Percentiles rank a stretch among this genome's conserved stretches.
These are phyloP conservation scores for Vanderwaltozyma polyspora DNA, from an alignment of 805 yeast species.

Conservation along the genomic window DNA sequence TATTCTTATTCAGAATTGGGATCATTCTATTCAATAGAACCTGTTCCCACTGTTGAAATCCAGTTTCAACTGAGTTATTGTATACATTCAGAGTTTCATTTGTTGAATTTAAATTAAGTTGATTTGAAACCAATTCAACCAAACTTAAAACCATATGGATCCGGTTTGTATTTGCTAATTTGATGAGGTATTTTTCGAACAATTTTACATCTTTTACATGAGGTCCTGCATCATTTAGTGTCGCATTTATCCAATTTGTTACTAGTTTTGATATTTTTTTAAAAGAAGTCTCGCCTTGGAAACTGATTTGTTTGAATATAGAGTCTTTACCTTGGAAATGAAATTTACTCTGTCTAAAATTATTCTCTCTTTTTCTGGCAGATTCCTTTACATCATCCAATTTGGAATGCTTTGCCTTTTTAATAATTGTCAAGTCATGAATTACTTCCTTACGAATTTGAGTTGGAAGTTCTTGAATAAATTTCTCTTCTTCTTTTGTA, in stretches of 20 bases:
- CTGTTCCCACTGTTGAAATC: constrained; percentile 25
- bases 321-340: constrained; percentile 16
- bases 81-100: constrained; percentile 1
- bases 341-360: constrained; percentile 4
- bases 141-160: constrained; percentile 18
- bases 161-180: constrained; percentile 20
- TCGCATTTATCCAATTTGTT: constrained; percentile 30
- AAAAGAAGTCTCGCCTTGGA: constrained; percentile 27
- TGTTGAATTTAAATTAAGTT: constrained; percentile 10
- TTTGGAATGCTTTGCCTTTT: constrained; percentile 14
- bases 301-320: constrained; percentile 21
- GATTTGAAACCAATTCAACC: constrained; percentile 13
- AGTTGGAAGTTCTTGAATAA: constrained; percentile 52
- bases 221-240: constrained; percentile 27
- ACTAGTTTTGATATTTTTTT: constrained; percentile 27
- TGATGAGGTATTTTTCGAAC: constrained; percentile 27
- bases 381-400: constrained; percentile 11
- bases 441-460: constrained; percentile 55
- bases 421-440: constrained; percentile 33
- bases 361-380: constrained; percentile 8
- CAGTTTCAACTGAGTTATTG: constrained; percentile 2
- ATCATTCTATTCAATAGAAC: constrained; percentile 15
- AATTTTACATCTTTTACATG: constrained; percentile 30
- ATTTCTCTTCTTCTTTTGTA: constrained; percentile 48
- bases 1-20: constrained; percentile 19